Evolutionary conservation across 2,329 filamentous ascomycete species (phyloP), one percentile per base, ranked within the genome.

Genomic region (Zelopaecilomyces penicillatus): DNA sequence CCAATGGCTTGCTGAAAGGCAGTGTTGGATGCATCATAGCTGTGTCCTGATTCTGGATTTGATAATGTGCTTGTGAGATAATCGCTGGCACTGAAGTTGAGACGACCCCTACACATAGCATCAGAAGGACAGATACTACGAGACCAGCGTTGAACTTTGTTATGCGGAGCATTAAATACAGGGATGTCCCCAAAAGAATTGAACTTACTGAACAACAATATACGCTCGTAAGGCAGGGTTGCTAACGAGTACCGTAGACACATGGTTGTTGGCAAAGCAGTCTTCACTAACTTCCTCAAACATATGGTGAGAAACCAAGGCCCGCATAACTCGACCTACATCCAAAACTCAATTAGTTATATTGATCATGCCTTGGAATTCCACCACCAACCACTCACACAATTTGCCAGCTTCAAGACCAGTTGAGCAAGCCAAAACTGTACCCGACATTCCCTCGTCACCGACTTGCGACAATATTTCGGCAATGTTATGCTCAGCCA

Each of bases 151-250:
- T 9, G 10, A 11, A 38, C 10, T 38, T 26, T 11, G 26, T 11
- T 11, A 11, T 9, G 26, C 9, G 6, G 28, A 6, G 10, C 26
- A 28, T 37, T 30, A 38, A 30, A 37, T 43, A 19, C 11, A 9
- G 29, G 9, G 29, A 10, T 8, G 32, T 19, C 19, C 19, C 19
- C 31, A 28, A 37, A 19, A 4, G 10, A 8, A 26, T 32, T 29
- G 27, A 12, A 58, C 58, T 44, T 50, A 63, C 61, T 63, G 62
- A 11, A 61, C 41, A 37, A 62, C 41, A 12, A 65, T 52, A 42
- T 65, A 66, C 27, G 64, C 60, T 4, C 63, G 53, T 3, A 67
- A 48, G 3, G 54, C 57, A 40, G 65, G 62, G 40, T 66, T 66
- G 5, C 48, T 42, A 1, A 65, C 60, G 6, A 67, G 45, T 0